These are phyloP conservation scores for Lonicera japonica DNA, from an alignment of 129 eudicot species.

Conservation along the genomic window DNA sequence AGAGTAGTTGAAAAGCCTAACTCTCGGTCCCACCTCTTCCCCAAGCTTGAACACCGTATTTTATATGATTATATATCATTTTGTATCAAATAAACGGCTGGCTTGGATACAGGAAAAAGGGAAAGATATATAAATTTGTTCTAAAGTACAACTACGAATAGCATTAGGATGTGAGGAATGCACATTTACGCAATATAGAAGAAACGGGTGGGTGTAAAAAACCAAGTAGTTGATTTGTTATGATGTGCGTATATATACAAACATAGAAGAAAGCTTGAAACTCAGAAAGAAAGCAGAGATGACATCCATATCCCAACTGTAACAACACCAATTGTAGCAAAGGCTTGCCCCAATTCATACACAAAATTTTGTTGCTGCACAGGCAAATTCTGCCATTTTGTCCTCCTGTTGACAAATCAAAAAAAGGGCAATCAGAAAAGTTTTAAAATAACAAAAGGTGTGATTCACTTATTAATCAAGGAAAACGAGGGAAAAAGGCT, in stretches of 20 bases:
- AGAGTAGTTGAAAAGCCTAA: no score
- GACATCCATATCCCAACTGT: conserved; percentile 85
- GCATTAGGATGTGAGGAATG: conserved; percentile 16
- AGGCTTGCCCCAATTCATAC: conserved; percentile 74
- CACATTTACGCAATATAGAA: conserved; percentile 19
- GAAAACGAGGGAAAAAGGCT: not conserved
- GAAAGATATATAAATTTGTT: not conserved
- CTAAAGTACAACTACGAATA: conserved; percentile 12
- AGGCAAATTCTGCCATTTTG: conserved; percentile 76
- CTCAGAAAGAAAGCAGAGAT: conserved; percentile 43
- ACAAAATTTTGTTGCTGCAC: conserved; percentile 49
- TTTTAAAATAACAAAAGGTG: not conserved
- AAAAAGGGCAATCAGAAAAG: not conserved
- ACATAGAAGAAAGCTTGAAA: conserved; percentile 7
- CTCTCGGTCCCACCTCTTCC: no score
- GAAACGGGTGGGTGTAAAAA: not conserved
- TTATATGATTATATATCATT: no score
- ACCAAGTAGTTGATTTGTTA: no score
- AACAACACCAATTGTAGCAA: conserved; percentile 75
- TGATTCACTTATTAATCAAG: not conserved
- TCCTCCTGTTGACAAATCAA: conserved; percentile 44
- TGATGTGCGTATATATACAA: conserved; percentile 42
- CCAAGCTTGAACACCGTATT: no score
- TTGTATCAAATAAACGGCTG: no score
- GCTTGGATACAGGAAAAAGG: no score